These are phyloP conservation scores for Neopestalotiopsis rosae DNA, from an alignment of 2,329 filamentous ascomycete species.

Conservation along the genomic window DNA sequence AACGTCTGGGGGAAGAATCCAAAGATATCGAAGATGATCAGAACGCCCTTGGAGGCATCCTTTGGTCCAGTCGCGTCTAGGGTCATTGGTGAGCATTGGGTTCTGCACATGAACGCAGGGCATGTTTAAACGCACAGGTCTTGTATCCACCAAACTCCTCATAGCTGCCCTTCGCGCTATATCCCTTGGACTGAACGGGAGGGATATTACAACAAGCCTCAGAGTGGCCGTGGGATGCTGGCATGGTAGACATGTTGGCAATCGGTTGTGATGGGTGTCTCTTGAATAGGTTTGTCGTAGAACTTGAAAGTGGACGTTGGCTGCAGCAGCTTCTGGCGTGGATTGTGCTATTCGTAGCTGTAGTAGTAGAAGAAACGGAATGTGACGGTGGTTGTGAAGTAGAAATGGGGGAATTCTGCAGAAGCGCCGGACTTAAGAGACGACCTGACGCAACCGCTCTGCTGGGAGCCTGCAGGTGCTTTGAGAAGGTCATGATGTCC, in stretches of 20 bases:
- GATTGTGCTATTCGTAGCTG: not conserved
- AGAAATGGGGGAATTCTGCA: not conserved
- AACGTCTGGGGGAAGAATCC: conserved; percentile 74
- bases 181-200: conserved; percentile 60
- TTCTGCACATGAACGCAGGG: not conserved
- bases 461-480: conserved; percentile 15
- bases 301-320: not conserved
- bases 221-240: conserved; percentile 58
- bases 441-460: conserved; percentile 16
- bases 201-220: conserved; percentile 64
- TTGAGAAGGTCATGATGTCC: conserved; percentile 16
- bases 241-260: conserved; percentile 54
- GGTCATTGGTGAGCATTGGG: not conserved
- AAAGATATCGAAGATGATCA: conserved; percentile 73
- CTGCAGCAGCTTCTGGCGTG: conserved; percentile 4
- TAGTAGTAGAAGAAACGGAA: not conserved
- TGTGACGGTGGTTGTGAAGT: not conserved
- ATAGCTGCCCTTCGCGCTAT: conserved; percentile 61
- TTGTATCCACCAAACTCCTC: conserved; percentile 61
- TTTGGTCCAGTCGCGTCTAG: conserved; percentile 53
- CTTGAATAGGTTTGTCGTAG: conserved; percentile 5
- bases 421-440: conserved; percentile 13
- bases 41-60: conserved; percentile 60
- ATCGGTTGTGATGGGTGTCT: not conserved
- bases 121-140: conserved; percentile 45